These are phyloP conservation scores for Solanum tacnaense DNA, from an alignment of 257 asterid species.

Conservation along the genomic window DNA sequence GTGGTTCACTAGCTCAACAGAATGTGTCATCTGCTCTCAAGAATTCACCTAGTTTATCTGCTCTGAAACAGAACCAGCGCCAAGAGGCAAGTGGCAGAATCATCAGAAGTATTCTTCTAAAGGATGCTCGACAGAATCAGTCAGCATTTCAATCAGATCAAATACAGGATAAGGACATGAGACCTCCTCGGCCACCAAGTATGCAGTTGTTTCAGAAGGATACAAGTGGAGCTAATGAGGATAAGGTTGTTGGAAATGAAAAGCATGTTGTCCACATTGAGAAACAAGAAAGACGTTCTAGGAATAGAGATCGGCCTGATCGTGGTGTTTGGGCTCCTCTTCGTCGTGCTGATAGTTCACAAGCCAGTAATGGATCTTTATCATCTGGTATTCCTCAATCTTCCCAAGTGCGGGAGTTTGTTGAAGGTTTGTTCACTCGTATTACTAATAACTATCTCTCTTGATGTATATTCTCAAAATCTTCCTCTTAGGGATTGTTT, in stretches of 20 bases:
- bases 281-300: conserved; percentile 50
- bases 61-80: conserved; percentile 41
- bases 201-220: conserved; percentile 46
- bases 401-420: conserved; percentile 34
- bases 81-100: conserved; percentile 77
- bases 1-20: conserved; percentile 30
- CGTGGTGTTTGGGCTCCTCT: conserved; percentile 89
- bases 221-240: conserved; percentile 42
- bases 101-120: conserved; percentile 62
- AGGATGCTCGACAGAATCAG: conserved; percentile 51
- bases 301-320: conserved; percentile 84
- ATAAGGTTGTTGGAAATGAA: conserved; percentile 33
- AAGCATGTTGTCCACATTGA: conserved; percentile 25
- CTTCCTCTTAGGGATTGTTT: not conserved
- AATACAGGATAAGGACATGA: conserved; percentile 51
- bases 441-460: not conserved
- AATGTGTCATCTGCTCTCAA: conserved; percentile 31
- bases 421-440: conserved; percentile 41
- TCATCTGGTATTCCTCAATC: conserved; percentile 51
- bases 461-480: not conserved
- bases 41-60: conserved; percentile 25
- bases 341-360: conserved; percentile 62
- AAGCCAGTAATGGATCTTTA: conserved; percentile 51
- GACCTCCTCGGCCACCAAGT: conserved; percentile 66
- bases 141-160: conserved; percentile 43